These are phyloP conservation scores for Pyricularia pennisetigena DNA, from an alignment of 2,329 filamentous ascomycete genomes.

Conservation along the genomic window DNA sequence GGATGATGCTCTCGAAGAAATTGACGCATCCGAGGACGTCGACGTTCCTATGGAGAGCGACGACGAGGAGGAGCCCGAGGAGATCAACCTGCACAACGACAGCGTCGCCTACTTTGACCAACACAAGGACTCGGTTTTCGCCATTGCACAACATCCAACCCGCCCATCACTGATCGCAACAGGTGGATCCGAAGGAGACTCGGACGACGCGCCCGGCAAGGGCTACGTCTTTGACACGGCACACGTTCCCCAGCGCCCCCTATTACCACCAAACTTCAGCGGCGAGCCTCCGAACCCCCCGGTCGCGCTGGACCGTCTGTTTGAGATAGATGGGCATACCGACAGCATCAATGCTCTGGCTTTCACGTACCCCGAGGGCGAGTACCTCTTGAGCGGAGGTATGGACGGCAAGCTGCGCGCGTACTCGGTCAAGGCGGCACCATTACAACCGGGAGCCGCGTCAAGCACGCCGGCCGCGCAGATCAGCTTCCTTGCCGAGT, in stretches of 20 bases:
- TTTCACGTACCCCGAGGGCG: conserved; percentile 75
- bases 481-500: conserved; percentile 60
- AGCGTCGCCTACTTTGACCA: conserved; percentile 84
- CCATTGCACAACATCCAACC: conserved; percentile 84
- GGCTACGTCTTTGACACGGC: conserved; percentile 77
- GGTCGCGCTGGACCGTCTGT: conserved; percentile 52
- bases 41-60: conserved; percentile 26
- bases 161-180: conserved; percentile 73
- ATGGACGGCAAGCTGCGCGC: conserved; percentile 75
- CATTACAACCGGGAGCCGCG: conserved; percentile 18
- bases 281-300: conserved; percentile 48
- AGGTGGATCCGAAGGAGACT: conserved; percentile 59
- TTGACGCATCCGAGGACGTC: conserved; percentile 52
- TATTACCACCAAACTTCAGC: conserved; percentile 70
- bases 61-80: conserved; percentile 36
- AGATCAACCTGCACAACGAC: conserved; percentile 82
- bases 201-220: conserved; percentile 57
- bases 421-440: conserved; percentile 44
- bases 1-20: conserved; percentile 71
- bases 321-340: conserved; percentile 76
- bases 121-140: conserved; percentile 87
- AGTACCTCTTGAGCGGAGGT: conserved; percentile 78
- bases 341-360: conserved; percentile 82
- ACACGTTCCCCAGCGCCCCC: conserved; percentile 51
- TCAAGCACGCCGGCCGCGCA: conserved; percentile 26